phyloP scores from a whole-genome alignment of 1,139 yeast genomes.

The Lodderomyces margitis region DNA sequence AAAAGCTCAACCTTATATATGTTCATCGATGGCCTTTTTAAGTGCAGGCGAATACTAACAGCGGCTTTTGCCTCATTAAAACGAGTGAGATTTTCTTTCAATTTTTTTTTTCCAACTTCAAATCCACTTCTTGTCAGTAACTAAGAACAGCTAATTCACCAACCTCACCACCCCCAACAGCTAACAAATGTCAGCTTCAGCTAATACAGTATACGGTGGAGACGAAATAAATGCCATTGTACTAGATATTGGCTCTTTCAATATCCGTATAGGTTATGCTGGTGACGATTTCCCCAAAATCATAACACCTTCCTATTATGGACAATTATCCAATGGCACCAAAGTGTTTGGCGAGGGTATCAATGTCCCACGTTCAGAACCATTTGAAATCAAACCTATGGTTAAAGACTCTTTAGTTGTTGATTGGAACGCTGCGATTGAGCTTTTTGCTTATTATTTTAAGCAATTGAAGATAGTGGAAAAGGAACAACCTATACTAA shows the following conservation, averaged over 20 bases:
- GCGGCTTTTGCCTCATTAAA: too few species aligned
- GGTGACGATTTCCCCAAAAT: constrained; percentile 91
- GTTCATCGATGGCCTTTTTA: too few species aligned
- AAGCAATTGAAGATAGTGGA: constrained; percentile 50
- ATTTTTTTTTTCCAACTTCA: not conserved
- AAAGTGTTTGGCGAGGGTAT: constrained; percentile 56
- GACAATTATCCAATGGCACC: constrained; percentile 16
- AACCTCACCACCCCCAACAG: too few species aligned
- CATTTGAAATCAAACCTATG: constrained; percentile 56
- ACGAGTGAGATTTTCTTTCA: too few species aligned
- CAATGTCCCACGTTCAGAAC: constrained; percentile 47
- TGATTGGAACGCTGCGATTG: constrained; percentile 78
- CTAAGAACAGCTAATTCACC: too few species aligned
- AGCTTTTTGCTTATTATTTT: constrained; percentile 61
- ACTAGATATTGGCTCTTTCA: constrained; percentile 83
- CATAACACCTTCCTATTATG: constrained; percentile 64
- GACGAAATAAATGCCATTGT: constrained; percentile 92
- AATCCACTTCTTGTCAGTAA: not conserved
- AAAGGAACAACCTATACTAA: constrained; percentile 68
- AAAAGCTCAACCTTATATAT: too few species aligned
- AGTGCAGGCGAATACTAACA: too few species aligned
- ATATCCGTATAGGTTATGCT: constrained; percentile 86
- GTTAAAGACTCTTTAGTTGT: constrained; percentile 56
- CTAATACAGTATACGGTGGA: constrained; percentile 42
- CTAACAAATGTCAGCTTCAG: constrained; percentile 5